Evolutionary conservation across 2,329 filamentous ascomycete species (phyloP).

Genomic region (Penicillium occitanis): DNA sequence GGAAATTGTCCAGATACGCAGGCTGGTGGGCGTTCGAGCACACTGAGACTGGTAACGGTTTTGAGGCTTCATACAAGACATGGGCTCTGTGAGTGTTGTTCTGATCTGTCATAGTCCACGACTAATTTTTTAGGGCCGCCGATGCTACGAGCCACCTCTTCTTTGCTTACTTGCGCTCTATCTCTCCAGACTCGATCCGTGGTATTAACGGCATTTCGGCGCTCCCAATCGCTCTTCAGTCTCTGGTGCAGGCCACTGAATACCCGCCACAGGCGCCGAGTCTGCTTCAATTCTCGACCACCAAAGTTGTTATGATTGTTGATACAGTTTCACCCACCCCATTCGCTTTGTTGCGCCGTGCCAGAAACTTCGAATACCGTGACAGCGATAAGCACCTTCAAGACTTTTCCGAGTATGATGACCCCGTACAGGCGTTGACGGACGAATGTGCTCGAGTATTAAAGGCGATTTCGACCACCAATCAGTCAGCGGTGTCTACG

Average conservation of each 20-base stretch:
- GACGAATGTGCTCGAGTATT: conserved; percentile 93
- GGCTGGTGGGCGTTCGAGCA: conserved; percentile 99
- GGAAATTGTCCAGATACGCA: conserved; percentile 90
- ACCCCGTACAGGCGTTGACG: conserved; percentile 82
- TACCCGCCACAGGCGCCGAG: conserved; percentile 81
- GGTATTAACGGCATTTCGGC: conserved; percentile 76
- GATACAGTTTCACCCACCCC: conserved; percentile 92
- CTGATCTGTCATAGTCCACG: conserved; percentile 22
- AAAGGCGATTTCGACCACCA: conserved; percentile 80
- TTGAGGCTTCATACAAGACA: conserved; percentile 87
- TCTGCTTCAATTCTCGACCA: conserved; percentile 75
- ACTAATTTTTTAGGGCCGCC: conserved; percentile 64
- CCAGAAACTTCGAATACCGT: conserved; percentile 93
- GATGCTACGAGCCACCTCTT: conserved; percentile 96
- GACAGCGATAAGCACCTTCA: conserved; percentile 83
- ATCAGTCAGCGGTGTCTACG: conserved; percentile 75
- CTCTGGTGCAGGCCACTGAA: conserved; percentile 85
- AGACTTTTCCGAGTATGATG: conserved; percentile 82
- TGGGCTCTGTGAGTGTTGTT: conserved; percentile 68
- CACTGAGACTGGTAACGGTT: conserved; percentile 80
- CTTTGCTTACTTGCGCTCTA: conserved; percentile 91
- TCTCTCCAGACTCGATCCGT: conserved; percentile 72
- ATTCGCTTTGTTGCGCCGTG: conserved; percentile 83
- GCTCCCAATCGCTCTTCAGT: conserved; percentile 86
- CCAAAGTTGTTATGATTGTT: conserved; percentile 95